Evolutionary conservation across 495 filamentous ascomycete species (phyloP), one percentile per base, ranked within the genome.

Genomic region (Hypoxylon lienhwacheense): DNA sequence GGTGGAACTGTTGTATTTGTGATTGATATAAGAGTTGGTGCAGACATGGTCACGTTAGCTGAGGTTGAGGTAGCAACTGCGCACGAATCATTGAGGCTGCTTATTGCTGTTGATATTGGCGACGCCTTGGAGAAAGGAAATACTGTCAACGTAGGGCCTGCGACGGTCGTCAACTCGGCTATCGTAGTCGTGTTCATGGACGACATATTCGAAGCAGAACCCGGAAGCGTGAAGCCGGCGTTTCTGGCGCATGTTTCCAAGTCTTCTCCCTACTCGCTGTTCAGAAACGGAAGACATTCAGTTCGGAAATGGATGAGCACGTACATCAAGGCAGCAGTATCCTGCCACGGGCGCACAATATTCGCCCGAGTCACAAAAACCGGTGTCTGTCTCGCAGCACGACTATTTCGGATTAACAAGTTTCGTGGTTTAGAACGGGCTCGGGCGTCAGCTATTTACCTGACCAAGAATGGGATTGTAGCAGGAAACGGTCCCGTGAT

Each of bases 341-440:
- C 72, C 72, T 5, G 68, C 70, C 1, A 71, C 66, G 1, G 73
- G 71, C 11, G 73, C 72, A 42, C 72, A 76, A 26, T 63, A 70
- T 22, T 65, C 65, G 2, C 71, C 71, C 15, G 32, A 35, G 3
- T 59, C 63, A 53, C 73, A 76, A 49, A 66, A 72, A 2, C 69
- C 69, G 24, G 58, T 61, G 24, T 76, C 72, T 12, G 54, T 35
- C n/a, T 32, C 24, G 28, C 73, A 75, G 31, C 73, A 76, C 39
- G 67, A 60, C 73, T 76, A 24, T 19, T 24, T 16, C 4, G 26
- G 6, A 45, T 69, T 24, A 65, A 59, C 28, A 29, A 40, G 11
- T 36, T 15, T 14, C 24, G 34, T 14, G 10, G 15, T 35, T 14
- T 20, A 33, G 7, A 33, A n/a, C 10, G 7, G n/a, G 7, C 11